phyloP scores from a whole-genome alignment of 495 filamentous ascomycete genomes.

The Penicillium paradoxum region DNA sequence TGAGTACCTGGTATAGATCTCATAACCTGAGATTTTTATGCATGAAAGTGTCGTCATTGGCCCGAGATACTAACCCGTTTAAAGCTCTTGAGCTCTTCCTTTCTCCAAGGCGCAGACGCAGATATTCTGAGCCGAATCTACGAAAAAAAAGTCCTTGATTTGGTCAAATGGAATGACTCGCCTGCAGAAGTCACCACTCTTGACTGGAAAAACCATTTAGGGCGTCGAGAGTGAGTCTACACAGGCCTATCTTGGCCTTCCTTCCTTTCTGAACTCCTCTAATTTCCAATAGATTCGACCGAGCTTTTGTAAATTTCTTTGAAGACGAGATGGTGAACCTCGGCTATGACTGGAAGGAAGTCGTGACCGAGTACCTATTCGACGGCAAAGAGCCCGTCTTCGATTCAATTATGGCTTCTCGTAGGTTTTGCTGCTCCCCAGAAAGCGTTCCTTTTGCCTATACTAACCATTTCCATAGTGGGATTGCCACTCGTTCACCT shows the following conservation, averaged over 20 bases:
- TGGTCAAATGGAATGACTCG: slow-evolving; percentile 81
- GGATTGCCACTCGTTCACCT: slow-evolving; percentile 87
- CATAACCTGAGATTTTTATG: neutral
- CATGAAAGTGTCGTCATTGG: neutral
- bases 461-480: slow-evolving; percentile 42
- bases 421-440: slow-evolving; percentile 48
- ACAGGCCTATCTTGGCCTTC: neutral
- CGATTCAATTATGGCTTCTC: slow-evolving; percentile 67
- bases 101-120: slow-evolving; percentile 69
- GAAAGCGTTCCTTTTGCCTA: neutral
- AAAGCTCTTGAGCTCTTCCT: slow-evolving; percentile 72
- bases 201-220: slow-evolving; percentile 84
- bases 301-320: slow-evolving; percentile 88
- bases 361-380: slow-evolving; percentile 72
- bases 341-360: slow-evolving; percentile 77
- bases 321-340: slow-evolving; percentile 76
- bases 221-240: slow-evolving; percentile 52
- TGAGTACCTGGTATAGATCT: slow-evolving; percentile 32
- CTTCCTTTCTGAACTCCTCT: neutral
- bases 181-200: slow-evolving; percentile 74
- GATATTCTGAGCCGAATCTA: slow-evolving; percentile 73
- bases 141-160: slow-evolving; percentile 61
- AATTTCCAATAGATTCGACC: slow-evolving; percentile 58
- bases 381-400: slow-evolving; percentile 71
- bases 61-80: slow-evolving; percentile 12